Evolutionary conservation across 352 stramenopile genomes (phyloP).

Genomic region (Phytophthora fragariaefolia): DNA sequence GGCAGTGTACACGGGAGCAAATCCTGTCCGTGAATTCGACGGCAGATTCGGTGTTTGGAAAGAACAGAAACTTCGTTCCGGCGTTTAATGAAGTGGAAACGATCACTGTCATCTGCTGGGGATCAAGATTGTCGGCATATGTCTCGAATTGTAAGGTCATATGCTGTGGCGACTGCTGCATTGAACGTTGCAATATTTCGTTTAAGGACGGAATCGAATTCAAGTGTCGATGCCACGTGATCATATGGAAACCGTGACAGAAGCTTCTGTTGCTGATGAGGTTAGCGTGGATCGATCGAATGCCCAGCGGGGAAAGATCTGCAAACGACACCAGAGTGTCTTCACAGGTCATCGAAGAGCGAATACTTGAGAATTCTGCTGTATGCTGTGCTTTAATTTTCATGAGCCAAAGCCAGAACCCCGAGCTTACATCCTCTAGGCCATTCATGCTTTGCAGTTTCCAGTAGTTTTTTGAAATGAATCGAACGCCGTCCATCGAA

Average conservation of each 20-base stretch:
- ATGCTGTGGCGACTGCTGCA: not conserved
- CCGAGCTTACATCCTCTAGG: constrained; percentile 71
- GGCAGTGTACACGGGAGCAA: not conserved
- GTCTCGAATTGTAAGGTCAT: constrained; percentile 1
- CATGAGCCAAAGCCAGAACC: constrained; percentile 56
- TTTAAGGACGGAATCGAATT: constrained; percentile 7
- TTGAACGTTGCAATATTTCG: constrained; percentile 18
- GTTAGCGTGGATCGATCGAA: constrained; percentile 64
- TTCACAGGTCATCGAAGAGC: constrained; percentile 27
- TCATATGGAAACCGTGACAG: constrained; percentile 17
- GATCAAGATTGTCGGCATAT: not conserved
- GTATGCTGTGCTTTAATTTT: constrained; percentile 43
- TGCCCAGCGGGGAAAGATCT: constrained; percentile 47
- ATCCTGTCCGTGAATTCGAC: constrained; percentile 1
- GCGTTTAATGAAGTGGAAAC: constrained; percentile 12
- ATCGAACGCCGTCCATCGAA: constrained; percentile 51
- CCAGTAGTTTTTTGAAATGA: constrained; percentile 50
- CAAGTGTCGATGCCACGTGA: constrained; percentile 22
- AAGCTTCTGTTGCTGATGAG: constrained; percentile 21
- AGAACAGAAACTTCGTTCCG: constrained; percentile 16
- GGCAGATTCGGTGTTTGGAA: not conserved
- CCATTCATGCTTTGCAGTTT: constrained; percentile 41
- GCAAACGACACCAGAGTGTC: constrained; percentile 50
- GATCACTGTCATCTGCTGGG: constrained; percentile 10
- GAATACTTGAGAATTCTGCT: constrained; percentile 21